Base-by-base conservation (phyloP, 2,329 filamentous ascomycete genomes). In the Diplodia corticola region DNA sequence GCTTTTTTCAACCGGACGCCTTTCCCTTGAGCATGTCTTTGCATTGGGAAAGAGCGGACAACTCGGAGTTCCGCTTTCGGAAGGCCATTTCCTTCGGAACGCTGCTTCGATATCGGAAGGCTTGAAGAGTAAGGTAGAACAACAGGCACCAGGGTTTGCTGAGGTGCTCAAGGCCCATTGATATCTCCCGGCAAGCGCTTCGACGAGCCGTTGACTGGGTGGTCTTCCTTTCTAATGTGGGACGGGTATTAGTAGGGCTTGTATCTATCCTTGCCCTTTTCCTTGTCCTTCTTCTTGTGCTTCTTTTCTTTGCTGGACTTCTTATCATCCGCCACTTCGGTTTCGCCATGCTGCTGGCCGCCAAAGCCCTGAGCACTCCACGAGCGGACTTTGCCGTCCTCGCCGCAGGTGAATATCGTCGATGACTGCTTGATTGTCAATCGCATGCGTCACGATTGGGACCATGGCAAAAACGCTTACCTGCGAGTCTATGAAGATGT, bases 401-500 rank as follows among this genome's bases (percentile, higher is more conserved):
- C 82, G n/a, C 82, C 82, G 68, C 80, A 82, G 15, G 78, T 83
- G 68, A 79, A 80, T n/a, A 78, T 76, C 28, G 72, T 77, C 20
- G 70, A 69, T 22, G 71, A 74, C 75, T 77, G 55, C 46, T n/a
- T 30, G 1, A 37, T 15, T 57, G 55, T 60, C 17, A 60, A 33
- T 33, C 7, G 28, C 17, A 0, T 5, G n/a, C 53, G n/a, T 17
- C 2, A 40, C n/a, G 51, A 55, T 13, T 30, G 40, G 13, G 49
- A 50, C n/a, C n/a, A 37, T 12, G 13, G 48, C 33, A n/a, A 46
- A 40, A 24, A 35, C 10, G 33, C 75, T 69, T 70, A 77, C 77
- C 30, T 75, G 72, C 1, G 72, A 66, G 66, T 79, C 78, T 0
- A 81, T 76, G 50, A 80, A 75, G 7, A 83, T 57, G 69, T 83